These are phyloP conservation scores for Rhynchospora breviuscula DNA, from an alignment of 176 grass and related monocot species.

Conservation along the genomic window DNA sequence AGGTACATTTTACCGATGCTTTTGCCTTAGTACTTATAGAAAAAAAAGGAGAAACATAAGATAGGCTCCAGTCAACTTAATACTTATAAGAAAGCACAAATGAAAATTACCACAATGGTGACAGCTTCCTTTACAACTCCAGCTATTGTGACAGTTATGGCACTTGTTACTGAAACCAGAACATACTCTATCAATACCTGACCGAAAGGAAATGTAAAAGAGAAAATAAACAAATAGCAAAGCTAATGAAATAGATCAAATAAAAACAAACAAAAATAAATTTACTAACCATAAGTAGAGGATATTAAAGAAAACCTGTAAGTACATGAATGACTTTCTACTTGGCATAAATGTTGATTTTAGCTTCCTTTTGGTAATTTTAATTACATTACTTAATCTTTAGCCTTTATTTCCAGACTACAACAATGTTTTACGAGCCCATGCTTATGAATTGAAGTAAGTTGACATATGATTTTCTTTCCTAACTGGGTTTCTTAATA, in stretches of 20 bases:
- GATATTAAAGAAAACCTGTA: not conserved
- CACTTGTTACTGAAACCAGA: constrained; percentile 99
- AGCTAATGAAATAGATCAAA: constrained; percentile 16
- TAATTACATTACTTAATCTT: not conserved
- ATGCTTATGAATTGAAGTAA: not conserved
- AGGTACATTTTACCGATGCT: not conserved
- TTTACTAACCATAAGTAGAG: not conserved
- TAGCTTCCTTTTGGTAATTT: not conserved
- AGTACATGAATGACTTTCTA: not conserved
- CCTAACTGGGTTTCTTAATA: not conserved
- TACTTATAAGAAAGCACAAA: not conserved
- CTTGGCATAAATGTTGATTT: not conserved
- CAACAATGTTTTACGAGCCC: not conserved
- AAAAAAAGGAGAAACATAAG: constrained; percentile 13
- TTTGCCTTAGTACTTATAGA: not conserved
- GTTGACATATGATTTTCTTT: not conserved
- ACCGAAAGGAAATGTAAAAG: not conserved
- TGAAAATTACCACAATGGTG: constrained; percentile 81
- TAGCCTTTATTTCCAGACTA: not conserved
- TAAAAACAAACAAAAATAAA: not conserved
- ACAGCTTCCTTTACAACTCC: constrained; percentile 99
- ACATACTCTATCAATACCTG: constrained; percentile 98
- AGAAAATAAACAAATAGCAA: not conserved
- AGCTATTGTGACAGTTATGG: constrained; percentile 95
- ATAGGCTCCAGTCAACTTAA: not conserved